These are phyloP conservation scores for Protomyces pachydermus DNA, from an alignment of 1,139 yeast genomes.

Conservation along the genomic window DNA sequence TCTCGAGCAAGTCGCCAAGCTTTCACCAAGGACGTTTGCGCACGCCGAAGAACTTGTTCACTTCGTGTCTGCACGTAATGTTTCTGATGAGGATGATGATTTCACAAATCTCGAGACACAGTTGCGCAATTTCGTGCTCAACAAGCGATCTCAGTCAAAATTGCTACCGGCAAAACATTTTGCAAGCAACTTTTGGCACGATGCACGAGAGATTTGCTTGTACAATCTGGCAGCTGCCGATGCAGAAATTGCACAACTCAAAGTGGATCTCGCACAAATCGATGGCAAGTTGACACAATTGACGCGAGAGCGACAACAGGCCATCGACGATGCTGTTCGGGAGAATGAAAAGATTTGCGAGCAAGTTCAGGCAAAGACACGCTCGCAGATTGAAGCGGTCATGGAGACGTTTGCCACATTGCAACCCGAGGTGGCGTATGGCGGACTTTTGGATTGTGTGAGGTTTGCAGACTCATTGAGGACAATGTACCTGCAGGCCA, in stretches of 20 bases:
- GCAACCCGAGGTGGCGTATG: background rate
- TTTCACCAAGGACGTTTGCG: conserved; percentile 88
- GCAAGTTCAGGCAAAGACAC: conserved; percentile 1
- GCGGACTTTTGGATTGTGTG: conserved; percentile 5
- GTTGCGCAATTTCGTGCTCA: conserved; percentile 76
- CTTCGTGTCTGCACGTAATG: conserved; percentile 61
- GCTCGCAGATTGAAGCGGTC: background rate
- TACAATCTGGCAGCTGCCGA: conserved; percentile 56
- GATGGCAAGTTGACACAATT: conserved; percentile 2
- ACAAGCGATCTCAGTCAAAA: conserved; percentile 83
- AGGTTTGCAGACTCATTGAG: conserved; percentile 2
- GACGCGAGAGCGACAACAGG: background rate
- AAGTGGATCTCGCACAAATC: conserved; percentile 32
- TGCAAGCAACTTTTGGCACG: conserved; percentile 61
- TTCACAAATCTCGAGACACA: conserved; percentile 83
- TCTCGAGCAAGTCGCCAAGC: conserved; percentile 74
- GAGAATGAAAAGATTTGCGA: conserved; percentile 11
- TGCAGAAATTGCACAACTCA: conserved; percentile 49
- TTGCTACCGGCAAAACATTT: conserved; percentile 89
- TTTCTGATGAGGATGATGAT: conserved; percentile 33
- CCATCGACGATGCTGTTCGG: background rate
- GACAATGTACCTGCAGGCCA: conserved; percentile 8
- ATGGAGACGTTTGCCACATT: background rate
- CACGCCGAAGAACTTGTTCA: conserved; percentile 89
- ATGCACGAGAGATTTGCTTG: conserved; percentile 56